Base-by-base conservation (phyloP, 1,284 basidiomycete species). In the Coniferiporia sulphurascens region DNA sequence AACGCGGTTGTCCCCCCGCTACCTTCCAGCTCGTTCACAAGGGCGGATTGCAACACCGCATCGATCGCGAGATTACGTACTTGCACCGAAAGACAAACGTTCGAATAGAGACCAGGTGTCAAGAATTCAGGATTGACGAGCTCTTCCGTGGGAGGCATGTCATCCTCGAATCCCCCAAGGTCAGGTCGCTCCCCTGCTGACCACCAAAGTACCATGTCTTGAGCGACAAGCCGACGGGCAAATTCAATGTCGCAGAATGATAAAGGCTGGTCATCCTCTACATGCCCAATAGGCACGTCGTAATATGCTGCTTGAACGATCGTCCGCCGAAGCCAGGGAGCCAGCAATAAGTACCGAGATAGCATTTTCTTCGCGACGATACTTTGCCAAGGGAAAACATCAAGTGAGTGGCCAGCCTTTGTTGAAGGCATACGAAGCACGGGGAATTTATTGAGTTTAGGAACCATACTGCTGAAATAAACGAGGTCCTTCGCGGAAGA, bases 151-250 rank as follows among this genome's bases (percentile, higher is more conserved):
- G 84, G 83, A 53, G 90, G 82, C 46, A 82, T 81, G 71, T 99
- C 97, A 53, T 93, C 85, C 70, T 99, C 95, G 52, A 89, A 82
- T 1, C 97, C 97, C 46, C 97, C 97, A 0, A 99, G 80, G 73
- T 99, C 97, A 3, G 97, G 95, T n/a, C 82, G 82, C 38, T 91
- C 86, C 3, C 87, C 84, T 0, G 89, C 82, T 3, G 96, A 96
- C 97, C 97, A 99, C 97, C 97, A 99, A 1, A 99, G 77, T 1
- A 98, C 78, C 71, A 93, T 87, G 69, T 99, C 97, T 64, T 97
- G 91, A 58, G 87, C 86, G 54, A 86, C 77, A 49, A 99, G 76
- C 21, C 91, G 84, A 4, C 95, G 86, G 0, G 96, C 92, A 69
- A 98, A 96, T 65, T 89, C 91, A 61, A 99, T 81, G 66, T 99